These are phyloP conservation scores for Hyphopichia fennica DNA, from an alignment of 1,139 yeast genomes.

Conservation along the genomic window DNA sequence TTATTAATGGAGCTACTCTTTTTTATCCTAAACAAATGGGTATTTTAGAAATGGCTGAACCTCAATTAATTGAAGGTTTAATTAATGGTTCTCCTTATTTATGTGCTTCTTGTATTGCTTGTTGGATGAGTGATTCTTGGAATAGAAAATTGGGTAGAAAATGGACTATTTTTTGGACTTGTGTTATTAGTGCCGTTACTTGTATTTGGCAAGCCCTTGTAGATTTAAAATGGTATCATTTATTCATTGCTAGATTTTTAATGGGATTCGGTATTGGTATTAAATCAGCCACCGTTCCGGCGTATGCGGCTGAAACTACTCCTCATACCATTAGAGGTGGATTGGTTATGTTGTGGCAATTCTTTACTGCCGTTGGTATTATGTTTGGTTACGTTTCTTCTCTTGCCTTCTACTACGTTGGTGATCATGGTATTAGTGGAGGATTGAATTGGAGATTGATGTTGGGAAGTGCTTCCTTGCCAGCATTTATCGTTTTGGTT, in stretches of 20 bases:
- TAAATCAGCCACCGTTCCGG: slow-evolving; percentile 27
- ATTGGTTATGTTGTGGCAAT: slow-evolving; percentile 25
- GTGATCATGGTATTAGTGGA: slow-evolving; percentile 8
- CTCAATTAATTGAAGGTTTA: slow-evolving; percentile 66
- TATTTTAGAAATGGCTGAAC: slow-evolving; percentile 37
- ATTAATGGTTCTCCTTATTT: slow-evolving; percentile 73
- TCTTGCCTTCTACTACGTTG: slow-evolving; percentile 17
- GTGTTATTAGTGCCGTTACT: slow-evolving; percentile 17
- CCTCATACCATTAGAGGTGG: slow-evolving; percentile 22
- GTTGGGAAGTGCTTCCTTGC: slow-evolving; percentile 20
- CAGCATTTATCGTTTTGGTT: slow-evolving; percentile 15
- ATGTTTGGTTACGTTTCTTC: slow-evolving; percentile 23
- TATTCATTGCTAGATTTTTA: slow-evolving; percentile 20
- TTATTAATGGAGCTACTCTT: slow-evolving; percentile 70
- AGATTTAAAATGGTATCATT: slow-evolving; percentile 17
- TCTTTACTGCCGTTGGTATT: slow-evolving; percentile 24
- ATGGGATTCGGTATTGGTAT: slow-evolving; percentile 24
- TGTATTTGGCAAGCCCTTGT: slow-evolving; percentile 23
- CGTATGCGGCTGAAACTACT: slow-evolving; percentile 22
- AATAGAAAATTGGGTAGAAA: slow-evolving; percentile 32
- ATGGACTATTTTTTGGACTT: slow-evolving; percentile 20
- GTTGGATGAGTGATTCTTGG: slow-evolving; percentile 66
- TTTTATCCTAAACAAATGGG: slow-evolving; percentile 58
- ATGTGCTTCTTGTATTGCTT: slow-evolving; percentile 60
- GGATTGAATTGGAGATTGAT: slow-evolving; percentile 21